Evolutionary conservation across 2,329 filamentous ascomycete species (phyloP).

Genomic region (Talaromyces verruculosus): DNA sequence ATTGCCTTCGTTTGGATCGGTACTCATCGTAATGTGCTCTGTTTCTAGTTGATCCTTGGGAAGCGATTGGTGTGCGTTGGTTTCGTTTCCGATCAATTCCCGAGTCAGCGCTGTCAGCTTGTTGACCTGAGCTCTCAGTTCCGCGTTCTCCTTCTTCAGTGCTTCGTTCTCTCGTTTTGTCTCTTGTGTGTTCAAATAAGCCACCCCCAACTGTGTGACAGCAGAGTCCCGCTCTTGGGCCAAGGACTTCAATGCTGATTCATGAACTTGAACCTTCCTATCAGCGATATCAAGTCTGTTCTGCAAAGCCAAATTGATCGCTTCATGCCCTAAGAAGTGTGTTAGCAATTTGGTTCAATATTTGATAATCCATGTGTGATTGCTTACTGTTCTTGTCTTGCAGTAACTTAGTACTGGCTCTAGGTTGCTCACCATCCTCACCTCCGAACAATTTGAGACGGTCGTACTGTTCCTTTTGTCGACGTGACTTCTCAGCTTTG

Average conservation of each 20-base stretch:
- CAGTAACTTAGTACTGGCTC: slow-evolving; percentile 31
- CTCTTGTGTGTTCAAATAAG: slow-evolving; percentile 54
- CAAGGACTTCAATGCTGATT: slow-evolving; percentile 56
- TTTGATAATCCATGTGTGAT: neutral
- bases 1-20: slow-evolving; percentile 33
- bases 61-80: slow-evolving; percentile 26
- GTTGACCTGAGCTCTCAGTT: slow-evolving; percentile 39
- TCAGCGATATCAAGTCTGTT: slow-evolving; percentile 57
- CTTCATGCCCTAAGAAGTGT: slow-evolving; percentile 46
- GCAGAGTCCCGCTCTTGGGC: slow-evolving; percentile 59
- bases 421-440: slow-evolving; percentile 48
- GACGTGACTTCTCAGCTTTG: slow-evolving; percentile 42
- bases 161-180: slow-evolving; percentile 43
- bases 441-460: slow-evolving; percentile 32
- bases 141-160: slow-evolving; percentile 39
- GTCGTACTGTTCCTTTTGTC: slow-evolving; percentile 40
- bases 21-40: slow-evolving; percentile 27
- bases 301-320: slow-evolving; percentile 55
- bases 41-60: slow-evolving; percentile 23
- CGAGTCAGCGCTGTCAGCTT: slow-evolving; percentile 28
- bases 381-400: slow-evolving; percentile 42
- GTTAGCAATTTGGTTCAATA: slow-evolving; percentile 27
- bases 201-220: slow-evolving; percentile 57
- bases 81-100: slow-evolving; percentile 28
- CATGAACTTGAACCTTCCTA: slow-evolving; percentile 55